Conservation (phyloP, 192 early-diverging fungal species). For the Umbelopsis sp. region DNA sequence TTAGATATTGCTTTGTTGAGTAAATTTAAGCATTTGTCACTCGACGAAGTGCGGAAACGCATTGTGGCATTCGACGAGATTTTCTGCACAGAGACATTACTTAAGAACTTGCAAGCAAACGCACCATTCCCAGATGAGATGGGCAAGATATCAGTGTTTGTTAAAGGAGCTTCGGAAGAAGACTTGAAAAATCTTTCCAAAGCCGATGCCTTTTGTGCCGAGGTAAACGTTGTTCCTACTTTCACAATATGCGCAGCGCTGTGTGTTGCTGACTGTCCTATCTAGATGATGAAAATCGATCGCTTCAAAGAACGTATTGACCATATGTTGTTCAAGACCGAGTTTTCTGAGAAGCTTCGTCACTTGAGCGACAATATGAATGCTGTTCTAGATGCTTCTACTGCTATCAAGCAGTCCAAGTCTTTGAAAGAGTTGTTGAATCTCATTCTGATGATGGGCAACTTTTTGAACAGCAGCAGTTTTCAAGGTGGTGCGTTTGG, state of each 20-base stretch:
- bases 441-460: constrained; percentile 77
- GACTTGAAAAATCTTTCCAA: constrained; percentile 60
- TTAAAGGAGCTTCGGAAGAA: constrained; percentile 64
- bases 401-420: constrained; percentile 64
- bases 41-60: constrained; percentile 67
- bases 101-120: constrained; percentile 70
- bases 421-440: constrained; percentile 73
- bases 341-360: constrained; percentile 67
- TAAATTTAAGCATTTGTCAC: constrained; percentile 67
- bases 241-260: background rate
- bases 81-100: constrained; percentile 62
- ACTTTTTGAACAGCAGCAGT: constrained; percentile 81
- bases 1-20: constrained; percentile 40
- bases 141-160: constrained; percentile 71
- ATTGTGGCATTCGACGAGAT: constrained; percentile 72
- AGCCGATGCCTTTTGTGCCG: constrained; percentile 77
- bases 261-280: background rate
- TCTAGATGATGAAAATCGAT: constrained; percentile 74
- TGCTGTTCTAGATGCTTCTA: constrained; percentile 66
- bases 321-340: constrained; percentile 65
- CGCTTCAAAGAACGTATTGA: constrained; percentile 78
- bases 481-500: constrained; percentile 86
- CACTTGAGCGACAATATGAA: constrained; percentile 65
- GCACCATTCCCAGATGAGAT: constrained; percentile 74
- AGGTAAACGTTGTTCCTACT: constrained; percentile 29